A percentile compares a stretch with the other conserved stretches of the same genome.
Conservation (phyloP, 2,329 filamentous ascomycete species). For the Phaeosphaeriaceae sp. region DNA sequence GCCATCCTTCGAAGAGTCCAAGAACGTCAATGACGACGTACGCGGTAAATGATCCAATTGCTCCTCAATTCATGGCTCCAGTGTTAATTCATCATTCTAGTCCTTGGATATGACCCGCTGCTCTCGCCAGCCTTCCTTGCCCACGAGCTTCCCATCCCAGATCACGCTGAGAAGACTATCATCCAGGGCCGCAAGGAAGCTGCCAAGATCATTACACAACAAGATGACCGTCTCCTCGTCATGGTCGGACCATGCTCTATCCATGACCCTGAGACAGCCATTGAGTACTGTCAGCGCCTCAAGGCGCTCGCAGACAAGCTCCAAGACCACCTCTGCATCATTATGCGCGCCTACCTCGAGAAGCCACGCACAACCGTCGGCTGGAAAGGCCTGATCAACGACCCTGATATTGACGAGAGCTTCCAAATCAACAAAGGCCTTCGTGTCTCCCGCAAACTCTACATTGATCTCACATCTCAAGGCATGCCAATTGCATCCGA, state of each 20-base stretch:
- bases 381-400: slow-evolving; percentile 99
- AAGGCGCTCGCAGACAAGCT: slow-evolving; percentile 80
- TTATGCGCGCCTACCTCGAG: slow-evolving; percentile 99
- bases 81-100: slow-evolving; percentile 55
- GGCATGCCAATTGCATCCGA: slow-evolving; percentile 97
- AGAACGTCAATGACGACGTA: slow-evolving; percentile 57
- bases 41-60: slow-evolving; percentile 51
- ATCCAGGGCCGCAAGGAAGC: slow-evolving; percentile 72
- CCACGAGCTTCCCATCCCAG: slow-evolving; percentile 76
- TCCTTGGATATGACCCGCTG: slow-evolving; percentile 91
- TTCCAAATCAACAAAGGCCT: slow-evolving; percentile 99
- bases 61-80: not conserved
- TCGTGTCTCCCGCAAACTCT: slow-evolving; percentile 88
- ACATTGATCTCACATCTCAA: slow-evolving; percentile 82
- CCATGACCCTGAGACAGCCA: slow-evolving; percentile 85
- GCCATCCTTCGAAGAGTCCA: slow-evolving; percentile 35
- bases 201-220: slow-evolving; percentile 77
- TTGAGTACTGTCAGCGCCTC: slow-evolving; percentile 85
- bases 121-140: slow-evolving; percentile 88
- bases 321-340: slow-evolving; percentile 81
- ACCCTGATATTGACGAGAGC: slow-evolving; percentile 95
- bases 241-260: slow-evolving; percentile 96
- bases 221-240: slow-evolving; percentile 87
- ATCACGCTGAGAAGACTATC: slow-evolving; percentile 68
- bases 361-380: slow-evolving; percentile 98